A percentile compares a stretch with the other conserved stretches of the same genome.
Evolutionary conservation across 2,329 filamentous ascomycete genomes (phyloP).

Genomic region (Cadophora sp.): DNA sequence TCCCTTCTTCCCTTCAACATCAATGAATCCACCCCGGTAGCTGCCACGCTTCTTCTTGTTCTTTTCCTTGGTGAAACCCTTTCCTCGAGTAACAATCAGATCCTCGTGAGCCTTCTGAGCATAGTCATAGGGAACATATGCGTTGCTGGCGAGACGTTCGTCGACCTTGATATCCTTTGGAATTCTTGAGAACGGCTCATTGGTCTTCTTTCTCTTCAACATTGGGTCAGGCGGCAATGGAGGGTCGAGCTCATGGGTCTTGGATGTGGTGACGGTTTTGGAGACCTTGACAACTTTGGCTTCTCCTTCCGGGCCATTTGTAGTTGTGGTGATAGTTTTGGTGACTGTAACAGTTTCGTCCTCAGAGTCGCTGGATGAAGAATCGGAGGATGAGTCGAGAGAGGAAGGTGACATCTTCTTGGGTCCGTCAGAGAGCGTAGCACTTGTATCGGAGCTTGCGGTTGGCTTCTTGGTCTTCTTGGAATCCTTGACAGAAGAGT

Average conservation of each 20-base stretch:
- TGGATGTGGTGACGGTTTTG: constrained; percentile 49
- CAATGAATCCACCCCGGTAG: constrained; percentile 88
- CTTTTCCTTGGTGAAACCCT: constrained; percentile 99
- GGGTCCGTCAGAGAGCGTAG: constrained; percentile 42
- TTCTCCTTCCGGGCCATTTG: constrained; percentile 35
- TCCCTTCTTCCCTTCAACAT: constrained; percentile 80
- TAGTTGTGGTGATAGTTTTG: constrained; percentile 49
- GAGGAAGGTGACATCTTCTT: constrained; percentile 38
- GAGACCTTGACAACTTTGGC: constrained; percentile 34
- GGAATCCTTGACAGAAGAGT: constrained; percentile 51
- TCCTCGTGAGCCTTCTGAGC: constrained; percentile 88
- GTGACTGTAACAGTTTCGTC: constrained; percentile 34
- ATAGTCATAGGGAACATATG: constrained; percentile 84
- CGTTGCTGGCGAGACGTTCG: constrained; percentile 75
- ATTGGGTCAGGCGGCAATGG: constrained; percentile 46
- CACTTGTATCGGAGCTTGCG: constrained; percentile 43
- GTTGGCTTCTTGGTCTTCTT: constrained; percentile 53
- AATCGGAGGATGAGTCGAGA: constrained; percentile 39
- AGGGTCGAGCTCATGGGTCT: constrained; percentile 43
- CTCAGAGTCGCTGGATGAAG: constrained; percentile 37
- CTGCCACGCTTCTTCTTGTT: constrained; percentile 96
- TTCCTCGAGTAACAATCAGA: constrained; percentile 88
- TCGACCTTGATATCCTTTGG: constrained; percentile 73
- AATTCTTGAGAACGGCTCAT: constrained; percentile 79
- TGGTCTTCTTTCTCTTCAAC: constrained; percentile 52